Evolutionary conservation across 768 basidiomycete species (phyloP).

Genomic region (Mycena capillaripes): DNA sequence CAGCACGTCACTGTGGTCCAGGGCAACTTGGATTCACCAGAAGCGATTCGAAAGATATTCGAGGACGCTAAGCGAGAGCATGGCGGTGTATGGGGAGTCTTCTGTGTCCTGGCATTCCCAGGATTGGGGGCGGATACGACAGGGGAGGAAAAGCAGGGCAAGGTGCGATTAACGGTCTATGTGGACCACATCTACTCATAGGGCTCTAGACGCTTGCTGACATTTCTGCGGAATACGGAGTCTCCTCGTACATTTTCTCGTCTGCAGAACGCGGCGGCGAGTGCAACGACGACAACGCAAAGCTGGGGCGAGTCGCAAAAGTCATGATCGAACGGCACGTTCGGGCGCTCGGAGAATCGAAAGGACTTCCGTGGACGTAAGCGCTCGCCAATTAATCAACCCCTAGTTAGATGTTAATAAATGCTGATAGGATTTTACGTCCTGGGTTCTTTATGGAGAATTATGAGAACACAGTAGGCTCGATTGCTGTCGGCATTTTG

Average conservation of each 20-base stretch:
- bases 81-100: conserved; percentile 56
- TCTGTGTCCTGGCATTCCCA: conserved; percentile 54
- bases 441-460: conserved; percentile 63
- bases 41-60: conserved; percentile 50
- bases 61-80: conserved; percentile 45
- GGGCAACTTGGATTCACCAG: conserved; percentile 49
- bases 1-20: conserved; percentile 50
- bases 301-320: conserved; percentile 50
- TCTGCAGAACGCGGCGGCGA: conserved; percentile 56
- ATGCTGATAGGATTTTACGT: conserved; percentile 49
- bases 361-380: conserved; percentile 55
- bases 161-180: conserved; percentile 40
- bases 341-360: conserved; percentile 41
- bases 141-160: conserved; percentile 56
- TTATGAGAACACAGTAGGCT: conserved; percentile 53
- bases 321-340: conserved; percentile 54
- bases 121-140: conserved; percentile 56
- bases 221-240: conserved; percentile 52
- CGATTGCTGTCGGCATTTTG: conserved; percentile 50
- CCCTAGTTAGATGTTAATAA: neutral
- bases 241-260: conserved; percentile 52
- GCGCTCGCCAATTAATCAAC: conserved; percentile 35
- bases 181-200: too few relatives aligned
- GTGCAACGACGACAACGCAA: conserved; percentile 6
- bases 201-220: conserved; percentile 49